Base-by-base conservation (phyloP, 495 filamentous ascomycete species). In the Astrothelium subdiscretum region DNA sequence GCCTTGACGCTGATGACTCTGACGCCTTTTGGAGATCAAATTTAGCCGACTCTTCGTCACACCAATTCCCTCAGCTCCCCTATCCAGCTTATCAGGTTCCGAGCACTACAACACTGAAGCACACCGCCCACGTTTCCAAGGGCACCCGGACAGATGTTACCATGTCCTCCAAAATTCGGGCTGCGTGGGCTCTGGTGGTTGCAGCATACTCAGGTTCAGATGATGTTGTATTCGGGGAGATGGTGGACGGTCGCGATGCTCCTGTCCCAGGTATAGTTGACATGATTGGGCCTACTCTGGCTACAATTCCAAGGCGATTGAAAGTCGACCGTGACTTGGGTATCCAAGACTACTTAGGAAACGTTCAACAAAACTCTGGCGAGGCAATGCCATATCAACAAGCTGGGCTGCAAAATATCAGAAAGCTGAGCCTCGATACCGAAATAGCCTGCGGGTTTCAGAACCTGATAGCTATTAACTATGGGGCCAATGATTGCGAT, bases 131-230 rank as follows among this genome's bases (percentile, higher is more conserved):
- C 22, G 8, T 13, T 29, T 18, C 40, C 26, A 52, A 31, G 3
- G 24, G 20, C 3, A 61, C 18, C 8, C 42, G 35, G 10, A 51
- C 59, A 26, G 65, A 65, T 2, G 48, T 69, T n/a, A 74, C 42
- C 68, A 76, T 66, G 71, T 77, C 31, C 71, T 82, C 1, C 82
- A 62, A 65, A 40, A 67, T 86, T 65, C 84, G 83, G 69, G 85
- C 83, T 20, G 81, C 87, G 31, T 94, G 89, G 89, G 79, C 83
- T 2, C 76, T 83, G 15, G 66, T 95, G 1, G 78, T 94, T 3
- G 79, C 85, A 18, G 80, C 85, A 0, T 92, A 92, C 68, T 82
- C 81, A 31, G 89, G 88, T 4, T 88, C 94, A 57, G 27, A 69
- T 3, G 79, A 76, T 15, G 81, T 90, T 2, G 82, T 80, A 0